phyloP scores from a whole-genome alignment of 1,139 yeast genomes.

The Protomyces arabidopsidicola region DNA sequence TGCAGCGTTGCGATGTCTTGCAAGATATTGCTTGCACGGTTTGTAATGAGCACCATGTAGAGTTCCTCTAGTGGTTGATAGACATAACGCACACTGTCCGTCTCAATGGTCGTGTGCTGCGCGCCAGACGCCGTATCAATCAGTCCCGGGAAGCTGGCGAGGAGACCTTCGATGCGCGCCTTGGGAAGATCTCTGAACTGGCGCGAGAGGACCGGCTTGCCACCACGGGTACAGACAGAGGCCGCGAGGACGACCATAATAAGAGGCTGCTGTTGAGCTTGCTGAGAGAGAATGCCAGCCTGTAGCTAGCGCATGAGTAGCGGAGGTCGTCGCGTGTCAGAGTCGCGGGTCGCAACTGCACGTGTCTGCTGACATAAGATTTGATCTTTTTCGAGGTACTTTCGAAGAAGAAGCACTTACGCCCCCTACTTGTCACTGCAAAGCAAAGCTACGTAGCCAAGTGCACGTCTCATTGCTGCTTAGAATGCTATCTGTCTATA shows the following conservation, averaged over 20 bases:
- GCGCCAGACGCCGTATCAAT: conserved; percentile 61
- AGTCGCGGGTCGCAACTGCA: background rate
- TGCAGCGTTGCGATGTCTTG: conserved; percentile 93
- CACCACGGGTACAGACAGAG: conserved; percentile 90
- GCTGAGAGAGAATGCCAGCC: no score
- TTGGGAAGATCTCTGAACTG: conserved; percentile 76
- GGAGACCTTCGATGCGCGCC: conserved; percentile 78
- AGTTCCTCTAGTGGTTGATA: conserved; percentile 95
- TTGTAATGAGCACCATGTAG: conserved; percentile 85
- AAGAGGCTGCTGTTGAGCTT: no score
- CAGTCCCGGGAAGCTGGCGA: conserved; percentile 81
- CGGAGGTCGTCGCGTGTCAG: background rate
- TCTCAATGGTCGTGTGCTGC: conserved; percentile 94
- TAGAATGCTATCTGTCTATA: no score
- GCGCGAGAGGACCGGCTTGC: conserved; percentile 87
- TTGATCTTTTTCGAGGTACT: background rate
- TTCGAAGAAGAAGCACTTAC: no score
- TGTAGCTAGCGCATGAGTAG: no score
- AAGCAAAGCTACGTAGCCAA: no score
- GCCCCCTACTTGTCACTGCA: no score
- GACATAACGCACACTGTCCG: conserved; percentile 85
- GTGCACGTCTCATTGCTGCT: no score
- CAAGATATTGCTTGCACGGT: conserved; percentile 82
- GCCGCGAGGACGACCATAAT: conserved; percentile 76
- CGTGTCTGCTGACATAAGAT: background rate